Evolutionary conservation across 805 yeast genomes (phyloP).

Genomic region (Wickerhamiella kazuoi): DNA sequence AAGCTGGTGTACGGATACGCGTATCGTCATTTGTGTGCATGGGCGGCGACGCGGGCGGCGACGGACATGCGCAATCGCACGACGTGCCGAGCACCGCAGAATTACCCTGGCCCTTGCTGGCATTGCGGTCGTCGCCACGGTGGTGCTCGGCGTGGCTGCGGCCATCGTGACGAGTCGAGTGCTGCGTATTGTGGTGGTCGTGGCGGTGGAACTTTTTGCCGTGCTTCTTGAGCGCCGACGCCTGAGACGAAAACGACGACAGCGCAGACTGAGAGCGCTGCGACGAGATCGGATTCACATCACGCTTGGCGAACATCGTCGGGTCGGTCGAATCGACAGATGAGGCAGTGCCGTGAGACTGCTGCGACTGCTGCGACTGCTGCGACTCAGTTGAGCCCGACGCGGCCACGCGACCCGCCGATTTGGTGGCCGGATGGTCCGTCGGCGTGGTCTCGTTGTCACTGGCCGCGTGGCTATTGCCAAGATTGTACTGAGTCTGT

Average conservation of each 20-base stretch:
- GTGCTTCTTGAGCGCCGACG: slow-evolving; percentile 4
- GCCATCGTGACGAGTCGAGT: slow-evolving; percentile 1
- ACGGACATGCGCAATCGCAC: slow-evolving; percentile 16
- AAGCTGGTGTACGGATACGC: slow-evolving; percentile 21
- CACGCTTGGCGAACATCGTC: slow-evolving; percentile 5
- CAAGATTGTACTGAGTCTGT: too few relatives aligned
- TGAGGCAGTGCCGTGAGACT: neutral
- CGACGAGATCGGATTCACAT: neutral
- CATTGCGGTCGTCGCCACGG: neutral
- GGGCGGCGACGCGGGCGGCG: slow-evolving; percentile 11
- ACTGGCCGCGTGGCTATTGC: too few relatives aligned
- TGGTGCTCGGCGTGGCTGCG: slow-evolving; percentile 1
- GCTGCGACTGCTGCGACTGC: neutral
- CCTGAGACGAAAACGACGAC: slow-evolving; percentile 7
- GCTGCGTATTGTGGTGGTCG: slow-evolving; percentile 2
- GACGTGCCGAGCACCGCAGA: slow-evolving; percentile 12
- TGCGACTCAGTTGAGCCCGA: neutral
- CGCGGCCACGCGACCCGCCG: neutral
- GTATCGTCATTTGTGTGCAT: slow-evolving; percentile 16
- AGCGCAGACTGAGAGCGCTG: slow-evolving; percentile 2
- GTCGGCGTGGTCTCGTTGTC: neutral
- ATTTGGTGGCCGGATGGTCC: neutral
- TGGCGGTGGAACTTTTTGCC: slow-evolving; percentile 2
- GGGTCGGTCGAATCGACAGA: slow-evolving; percentile 3
- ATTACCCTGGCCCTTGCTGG: slow-evolving; percentile 4